Evolutionary conservation across 805 yeast genomes (phyloP).

Genomic region (Candida schatavii): DNA sequence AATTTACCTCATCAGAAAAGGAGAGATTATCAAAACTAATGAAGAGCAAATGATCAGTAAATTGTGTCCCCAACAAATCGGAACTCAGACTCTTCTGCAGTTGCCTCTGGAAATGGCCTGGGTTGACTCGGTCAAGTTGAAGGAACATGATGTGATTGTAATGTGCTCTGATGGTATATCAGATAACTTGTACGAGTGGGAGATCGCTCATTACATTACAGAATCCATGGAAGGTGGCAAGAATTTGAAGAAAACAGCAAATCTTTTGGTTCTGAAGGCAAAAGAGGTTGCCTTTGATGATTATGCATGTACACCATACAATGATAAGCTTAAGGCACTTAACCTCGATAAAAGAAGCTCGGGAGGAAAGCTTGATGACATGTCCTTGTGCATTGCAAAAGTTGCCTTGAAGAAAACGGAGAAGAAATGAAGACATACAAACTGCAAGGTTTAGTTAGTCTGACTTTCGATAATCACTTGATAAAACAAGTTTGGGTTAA

Average conservation of each 20-base stretch:
- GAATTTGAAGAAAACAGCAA: constrained; percentile 38
- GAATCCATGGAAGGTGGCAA: constrained; percentile 28
- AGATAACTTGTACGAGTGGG: constrained; percentile 51
- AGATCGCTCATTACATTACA: constrained; percentile 38
- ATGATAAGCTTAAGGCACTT: constrained; percentile 44
- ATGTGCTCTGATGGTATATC: constrained; percentile 54
- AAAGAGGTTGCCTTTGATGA: constrained; percentile 52
- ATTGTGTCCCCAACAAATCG: constrained; percentile 54
- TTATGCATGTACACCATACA: constrained; percentile 52
- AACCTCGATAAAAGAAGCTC: constrained; percentile 32
- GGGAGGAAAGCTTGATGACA: constrained; percentile 57
- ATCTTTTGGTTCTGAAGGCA: constrained; percentile 38
- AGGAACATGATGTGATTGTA: constrained; percentile 42
- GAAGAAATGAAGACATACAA: constrained; percentile 1
- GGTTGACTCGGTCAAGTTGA: constrained; percentile 38
- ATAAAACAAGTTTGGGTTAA: not conserved
- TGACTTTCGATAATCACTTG: too few species aligned
- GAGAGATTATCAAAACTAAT: constrained; percentile 40
- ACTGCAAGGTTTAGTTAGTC: not conserved
- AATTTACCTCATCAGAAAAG: constrained; percentile 46
- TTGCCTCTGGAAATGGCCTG: constrained; percentile 49
- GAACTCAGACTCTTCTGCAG: constrained; percentile 43
- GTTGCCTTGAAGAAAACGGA: constrained; percentile 21
- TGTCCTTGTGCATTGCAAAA: constrained; percentile 48
- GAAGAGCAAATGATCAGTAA: constrained; percentile 45